Evolutionary conservation across 768 basidiomycete species (phyloP).

Genomic region (Panus rudis): DNA sequence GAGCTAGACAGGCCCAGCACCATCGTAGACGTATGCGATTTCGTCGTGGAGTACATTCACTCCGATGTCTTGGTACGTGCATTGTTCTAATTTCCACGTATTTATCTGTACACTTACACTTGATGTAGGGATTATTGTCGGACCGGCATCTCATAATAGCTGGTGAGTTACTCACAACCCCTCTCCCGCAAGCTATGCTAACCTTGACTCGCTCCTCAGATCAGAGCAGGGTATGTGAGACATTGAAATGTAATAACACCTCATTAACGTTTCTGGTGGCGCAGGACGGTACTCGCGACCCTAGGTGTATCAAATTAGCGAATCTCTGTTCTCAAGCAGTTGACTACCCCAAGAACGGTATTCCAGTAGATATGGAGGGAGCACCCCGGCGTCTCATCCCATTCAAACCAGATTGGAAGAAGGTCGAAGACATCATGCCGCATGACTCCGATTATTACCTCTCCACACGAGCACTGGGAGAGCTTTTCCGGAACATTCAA

Average conservation of each 20-base stretch:
- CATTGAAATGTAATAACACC: not conserved
- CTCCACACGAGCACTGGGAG: conserved; percentile 64
- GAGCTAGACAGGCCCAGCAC: conserved; percentile 31
- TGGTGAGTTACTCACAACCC: conserved; percentile 32
- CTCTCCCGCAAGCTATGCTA: not conserved
- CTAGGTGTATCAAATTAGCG: conserved; percentile 50
- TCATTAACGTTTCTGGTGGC: not conserved
- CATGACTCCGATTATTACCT: conserved; percentile 62
- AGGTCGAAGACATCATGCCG: conserved; percentile 31
- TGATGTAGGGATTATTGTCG: conserved; percentile 56
- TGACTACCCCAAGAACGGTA: conserved; percentile 76
- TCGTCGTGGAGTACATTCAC: conserved; percentile 78
- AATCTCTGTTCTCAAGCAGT: conserved; percentile 61
- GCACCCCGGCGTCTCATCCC: conserved; percentile 52
- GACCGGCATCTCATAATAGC: conserved; percentile 65
- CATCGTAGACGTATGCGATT: conserved; percentile 70
- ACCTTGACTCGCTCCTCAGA: conserved; percentile 32
- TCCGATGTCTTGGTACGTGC: conserved; percentile 66
- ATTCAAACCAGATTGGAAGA: conserved; percentile 77
- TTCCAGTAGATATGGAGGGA: conserved; percentile 46
- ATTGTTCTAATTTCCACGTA: not conserved
- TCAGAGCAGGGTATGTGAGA: conserved; percentile 53
- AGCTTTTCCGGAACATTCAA: conserved; percentile 57
- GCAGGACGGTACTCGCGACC: conserved; percentile 57
- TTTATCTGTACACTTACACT: conserved; percentile 1